These are phyloP conservation scores for Plasmodiophora brassicae DNA, from an alignment of 208 protist species.

Conservation along the genomic window DNA sequence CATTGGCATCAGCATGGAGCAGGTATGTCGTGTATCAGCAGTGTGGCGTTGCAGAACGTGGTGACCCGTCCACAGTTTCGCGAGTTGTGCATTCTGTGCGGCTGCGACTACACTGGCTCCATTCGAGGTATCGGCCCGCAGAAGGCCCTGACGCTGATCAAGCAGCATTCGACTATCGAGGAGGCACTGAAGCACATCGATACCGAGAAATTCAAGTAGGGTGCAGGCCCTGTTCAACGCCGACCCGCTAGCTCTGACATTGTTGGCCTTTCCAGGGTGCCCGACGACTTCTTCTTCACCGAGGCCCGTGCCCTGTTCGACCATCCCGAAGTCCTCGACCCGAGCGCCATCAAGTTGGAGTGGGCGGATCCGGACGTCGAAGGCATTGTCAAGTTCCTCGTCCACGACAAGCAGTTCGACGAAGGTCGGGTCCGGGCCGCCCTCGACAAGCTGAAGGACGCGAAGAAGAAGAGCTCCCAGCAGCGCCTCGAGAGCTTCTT, in stretches of 20 bases:
- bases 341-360: slow-evolving; percentile 65
- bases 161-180: slow-evolving; percentile 88
- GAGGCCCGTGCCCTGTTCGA: slow-evolving; percentile 82
- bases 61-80: slow-evolving; percentile 77
- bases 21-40: neutral
- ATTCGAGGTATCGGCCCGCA: slow-evolving; percentile 90
- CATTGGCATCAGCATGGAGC: slow-evolving; percentile 74
- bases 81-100: slow-evolving; percentile 97
- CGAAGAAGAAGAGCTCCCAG: slow-evolving; percentile 56
- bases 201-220: slow-evolving; percentile 53
- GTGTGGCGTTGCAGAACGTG: neutral
- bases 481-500: slow-evolving; percentile 68
- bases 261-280: slow-evolving; percentile 52
- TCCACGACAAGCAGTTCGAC: slow-evolving; percentile 93
- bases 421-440: slow-evolving; percentile 59
- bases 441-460: slow-evolving; percentile 65
- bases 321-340: slow-evolving; percentile 74
- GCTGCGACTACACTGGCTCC: slow-evolving; percentile 96
- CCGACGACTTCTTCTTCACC: slow-evolving; percentile 76
- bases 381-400: slow-evolving; percentile 90
- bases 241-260: neutral
- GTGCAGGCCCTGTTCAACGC: neutral
- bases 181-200: slow-evolving; percentile 82
- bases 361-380: slow-evolving; percentile 92
- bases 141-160: slow-evolving; percentile 46